Conservation (phyloP, 2,329 filamentous ascomycete genomes). For the Bisporella sp. region DNA sequence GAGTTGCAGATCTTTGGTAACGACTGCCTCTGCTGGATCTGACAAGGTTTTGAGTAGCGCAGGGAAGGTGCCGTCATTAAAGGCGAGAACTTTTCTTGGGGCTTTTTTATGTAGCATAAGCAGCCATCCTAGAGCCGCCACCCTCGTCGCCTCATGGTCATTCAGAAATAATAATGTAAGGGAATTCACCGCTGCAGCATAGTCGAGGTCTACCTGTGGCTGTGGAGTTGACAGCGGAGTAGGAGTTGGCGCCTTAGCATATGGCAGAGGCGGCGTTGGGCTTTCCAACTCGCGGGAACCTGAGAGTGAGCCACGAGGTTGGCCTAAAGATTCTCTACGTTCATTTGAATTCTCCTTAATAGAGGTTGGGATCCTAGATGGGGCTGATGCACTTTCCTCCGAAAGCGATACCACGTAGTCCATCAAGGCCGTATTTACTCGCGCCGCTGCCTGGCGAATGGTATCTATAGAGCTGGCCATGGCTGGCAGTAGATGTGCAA, state of each 20-base stretch:
- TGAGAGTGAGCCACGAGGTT: slow-evolving; percentile 30
- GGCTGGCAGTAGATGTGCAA: slow-evolving; percentile 86
- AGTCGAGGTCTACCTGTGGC: slow-evolving; percentile 73
- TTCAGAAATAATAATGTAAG: slow-evolving; percentile 91
- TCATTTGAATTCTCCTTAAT: slow-evolving; percentile 26
- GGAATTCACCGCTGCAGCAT: slow-evolving; percentile 88
- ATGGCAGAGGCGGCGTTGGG: slow-evolving; percentile 44
- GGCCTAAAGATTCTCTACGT: slow-evolving; percentile 25
- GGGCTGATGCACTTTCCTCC: slow-evolving; percentile 45
- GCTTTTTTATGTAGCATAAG: slow-evolving; percentile 97
- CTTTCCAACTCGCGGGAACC: slow-evolving; percentile 42
- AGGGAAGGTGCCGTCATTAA: slow-evolving; percentile 95
- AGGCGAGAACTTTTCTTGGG: slow-evolving; percentile 84
- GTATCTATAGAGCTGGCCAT: slow-evolving; percentile 88
- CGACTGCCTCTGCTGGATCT: slow-evolving; percentile 90
- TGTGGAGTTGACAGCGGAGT: slow-evolving; percentile 38
- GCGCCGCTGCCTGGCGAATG: slow-evolving; percentile 79
- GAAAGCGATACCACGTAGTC: slow-evolving; percentile 90
- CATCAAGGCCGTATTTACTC: slow-evolving; percentile 87
- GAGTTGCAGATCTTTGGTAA: slow-evolving; percentile 87
- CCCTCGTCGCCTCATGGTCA: slow-evolving; percentile 91
- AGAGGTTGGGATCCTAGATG: slow-evolving; percentile 35
- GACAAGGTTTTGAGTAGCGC: slow-evolving; percentile 93
- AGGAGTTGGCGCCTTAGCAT: slow-evolving; percentile 38
- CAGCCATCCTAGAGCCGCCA: slow-evolving; percentile 90